Base-by-base conservation (phyloP, 345 rosid species). In the Syzygium aromaticum region DNA sequence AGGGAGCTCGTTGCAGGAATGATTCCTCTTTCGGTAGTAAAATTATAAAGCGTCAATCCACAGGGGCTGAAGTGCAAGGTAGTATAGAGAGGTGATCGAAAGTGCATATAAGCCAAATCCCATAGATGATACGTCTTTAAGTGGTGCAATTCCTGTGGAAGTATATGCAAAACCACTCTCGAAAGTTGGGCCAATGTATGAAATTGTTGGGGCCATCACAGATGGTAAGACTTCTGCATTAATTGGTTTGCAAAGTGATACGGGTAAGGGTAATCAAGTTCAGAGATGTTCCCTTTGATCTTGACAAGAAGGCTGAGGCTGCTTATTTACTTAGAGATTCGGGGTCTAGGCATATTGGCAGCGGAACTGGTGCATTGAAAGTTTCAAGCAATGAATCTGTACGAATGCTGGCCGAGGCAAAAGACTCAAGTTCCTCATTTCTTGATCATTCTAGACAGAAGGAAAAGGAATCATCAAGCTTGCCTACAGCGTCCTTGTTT, bases 1-100 rank as follows among this genome's bases (percentile, higher is more conserved):
- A 93, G 90, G 90, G 95, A 94, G 87, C 23, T 90, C 61, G 40
- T 88, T 54, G 54, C 87, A 33, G 89, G 91, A 86, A 91, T 85
- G 87, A 51, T 87, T 57, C 90, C 63, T 86, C 85, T 27, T 51
- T 53, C 64, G 86, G 84, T 67, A 86, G 64, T 86, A 78, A 84
- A 82, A 56, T 38, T 63, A 89, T 80, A 85, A 86, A 80, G 80
- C 86, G 53, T 6, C 73, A 25, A 53, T 33, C 64, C 25, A 78
- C 51, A 54, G 84, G n/a, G 57, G 63, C 63, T 86, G 46, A 51
- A 80, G 82, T 40, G 30, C 85, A 10, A 86, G 33, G 63, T n/a
- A 40, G 43, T 40, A 40, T 40, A 57, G 77, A 40, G 87, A 57
- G 82, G 78, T 46, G 21, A 46, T 54, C 23, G 12, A 86, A 73